Conservation (phyloP, 164 flowering plant species). For the Magnolia officinalis region DNA sequence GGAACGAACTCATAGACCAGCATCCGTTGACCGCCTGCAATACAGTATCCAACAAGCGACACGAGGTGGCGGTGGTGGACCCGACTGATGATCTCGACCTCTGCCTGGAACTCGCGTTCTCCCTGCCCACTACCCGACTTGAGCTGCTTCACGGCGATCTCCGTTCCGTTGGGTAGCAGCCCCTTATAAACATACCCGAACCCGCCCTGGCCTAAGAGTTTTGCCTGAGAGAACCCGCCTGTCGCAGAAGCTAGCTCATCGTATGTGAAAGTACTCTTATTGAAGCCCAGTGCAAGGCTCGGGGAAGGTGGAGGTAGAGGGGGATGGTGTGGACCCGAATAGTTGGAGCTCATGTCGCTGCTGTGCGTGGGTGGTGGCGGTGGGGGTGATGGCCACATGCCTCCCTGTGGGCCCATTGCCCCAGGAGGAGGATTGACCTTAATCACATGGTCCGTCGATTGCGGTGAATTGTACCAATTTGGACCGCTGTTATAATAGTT, state of each 20-base stretch:
- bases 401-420: conserved; percentile 5
- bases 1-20: conserved; percentile 81
- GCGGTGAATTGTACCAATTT: conserved; percentile 19
- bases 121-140: conserved; percentile 84
- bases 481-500: conserved; percentile 24
- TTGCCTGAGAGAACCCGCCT: conserved; percentile 48
- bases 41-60: conserved; percentile 76
- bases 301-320: conserved; percentile 59
- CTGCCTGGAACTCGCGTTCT: conserved; percentile 81
- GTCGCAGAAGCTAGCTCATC: conserved; percentile 78
- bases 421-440: conserved; percentile 33
- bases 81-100: conserved; percentile 92
- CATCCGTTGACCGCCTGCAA: conserved; percentile 55
- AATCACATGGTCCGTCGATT: conserved; percentile 14
- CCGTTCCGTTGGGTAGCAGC: conserved; percentile 71
- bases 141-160: conserved; percentile 79
- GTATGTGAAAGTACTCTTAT: conserved; percentile 60
- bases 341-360: conserved; percentile 41
- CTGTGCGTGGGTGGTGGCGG: conserved; percentile 30
- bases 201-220: conserved; percentile 82
- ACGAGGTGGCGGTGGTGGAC: conserved; percentile 90
- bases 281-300: conserved; percentile 46
- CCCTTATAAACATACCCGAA: conserved; percentile 90
- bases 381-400: conserved; percentile 29
- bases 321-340: conserved; percentile 40